These are phyloP conservation scores for Aspergillus versicolor DNA, from an alignment of 2,329 filamentous ascomycete species.

Conservation along the genomic window DNA sequence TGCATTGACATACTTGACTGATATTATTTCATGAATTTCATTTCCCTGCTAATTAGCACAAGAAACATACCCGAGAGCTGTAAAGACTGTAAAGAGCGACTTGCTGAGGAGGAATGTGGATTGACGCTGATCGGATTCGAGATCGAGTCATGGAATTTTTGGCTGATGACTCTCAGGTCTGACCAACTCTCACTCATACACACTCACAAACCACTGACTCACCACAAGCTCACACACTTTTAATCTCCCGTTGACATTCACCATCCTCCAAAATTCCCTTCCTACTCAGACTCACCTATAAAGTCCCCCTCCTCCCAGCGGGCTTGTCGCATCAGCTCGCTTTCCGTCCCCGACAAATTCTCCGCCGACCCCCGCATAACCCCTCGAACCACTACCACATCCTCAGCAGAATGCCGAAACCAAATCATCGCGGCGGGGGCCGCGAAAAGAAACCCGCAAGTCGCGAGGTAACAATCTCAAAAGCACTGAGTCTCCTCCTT, in stretches of 20 bases:
- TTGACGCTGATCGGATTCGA: background rate
- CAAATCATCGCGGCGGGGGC: slow-evolving; percentile 4
- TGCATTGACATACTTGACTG: background rate
- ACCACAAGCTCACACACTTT: background rate
- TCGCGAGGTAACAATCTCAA: slow-evolving; percentile 41
- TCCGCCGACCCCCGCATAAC: background rate
- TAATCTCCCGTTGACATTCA: background rate
- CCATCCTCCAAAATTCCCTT: background rate
- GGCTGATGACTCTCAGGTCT: background rate
- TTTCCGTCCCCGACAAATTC: background rate
- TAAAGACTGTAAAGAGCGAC: background rate
- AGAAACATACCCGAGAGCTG: background rate
- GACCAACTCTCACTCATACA: background rate
- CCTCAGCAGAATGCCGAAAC: slow-evolving; percentile 7
- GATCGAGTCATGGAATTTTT: no score
- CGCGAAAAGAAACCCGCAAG: slow-evolving; percentile 15
- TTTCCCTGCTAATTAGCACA: background rate
- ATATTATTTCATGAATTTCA: background rate
- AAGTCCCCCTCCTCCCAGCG: background rate
- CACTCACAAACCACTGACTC: background rate
- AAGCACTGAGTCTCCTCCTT: slow-evolving; percentile 49
- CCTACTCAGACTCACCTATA: background rate
- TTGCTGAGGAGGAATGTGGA: background rate
- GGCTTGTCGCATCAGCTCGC: background rate
- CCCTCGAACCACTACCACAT: background rate